Evolutionary conservation across 768 basidiomycete genomes (phyloP).

Genomic region (Lentinula sp.): DNA sequence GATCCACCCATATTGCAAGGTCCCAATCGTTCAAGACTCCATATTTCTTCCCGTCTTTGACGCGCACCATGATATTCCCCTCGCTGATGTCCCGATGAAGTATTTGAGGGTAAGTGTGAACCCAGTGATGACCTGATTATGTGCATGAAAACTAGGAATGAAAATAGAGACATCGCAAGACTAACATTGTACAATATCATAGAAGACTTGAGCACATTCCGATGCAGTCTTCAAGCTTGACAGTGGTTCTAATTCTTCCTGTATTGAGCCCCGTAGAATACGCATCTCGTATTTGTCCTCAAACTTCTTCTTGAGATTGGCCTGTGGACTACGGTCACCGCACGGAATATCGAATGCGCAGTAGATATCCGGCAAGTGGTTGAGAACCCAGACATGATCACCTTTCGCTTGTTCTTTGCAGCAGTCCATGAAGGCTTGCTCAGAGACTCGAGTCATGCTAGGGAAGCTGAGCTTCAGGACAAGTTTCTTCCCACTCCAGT

Average conservation of each 20-base stretch:
- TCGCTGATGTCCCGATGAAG: constrained; percentile 3
- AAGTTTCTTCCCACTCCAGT: too few relatives aligned
- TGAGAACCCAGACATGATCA: neutral
- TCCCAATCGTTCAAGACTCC: constrained; percentile 3
- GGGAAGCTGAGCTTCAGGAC: neutral
- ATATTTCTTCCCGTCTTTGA: neutral
- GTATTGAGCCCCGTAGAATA: neutral
- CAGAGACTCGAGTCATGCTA: neutral
- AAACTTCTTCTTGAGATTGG: neutral
- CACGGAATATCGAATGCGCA: neutral
- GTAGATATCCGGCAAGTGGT: neutral
- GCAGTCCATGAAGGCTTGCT: neutral
- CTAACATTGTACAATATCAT: neutral
- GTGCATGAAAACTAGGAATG: neutral
- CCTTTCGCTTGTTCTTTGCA: neutral
- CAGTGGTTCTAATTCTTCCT: neutral
- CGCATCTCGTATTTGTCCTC: neutral
- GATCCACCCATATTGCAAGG: neutral
- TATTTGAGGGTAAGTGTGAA: neutral
- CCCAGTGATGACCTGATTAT: neutral
- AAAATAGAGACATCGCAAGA: neutral
- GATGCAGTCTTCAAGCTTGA: neutral
- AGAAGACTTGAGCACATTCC: neutral
- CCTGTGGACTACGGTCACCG: neutral
- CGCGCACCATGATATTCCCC: neutral